Conservation (phyloP, 139 green algal genomes). For the Volvox reticuliferus region DNA sequence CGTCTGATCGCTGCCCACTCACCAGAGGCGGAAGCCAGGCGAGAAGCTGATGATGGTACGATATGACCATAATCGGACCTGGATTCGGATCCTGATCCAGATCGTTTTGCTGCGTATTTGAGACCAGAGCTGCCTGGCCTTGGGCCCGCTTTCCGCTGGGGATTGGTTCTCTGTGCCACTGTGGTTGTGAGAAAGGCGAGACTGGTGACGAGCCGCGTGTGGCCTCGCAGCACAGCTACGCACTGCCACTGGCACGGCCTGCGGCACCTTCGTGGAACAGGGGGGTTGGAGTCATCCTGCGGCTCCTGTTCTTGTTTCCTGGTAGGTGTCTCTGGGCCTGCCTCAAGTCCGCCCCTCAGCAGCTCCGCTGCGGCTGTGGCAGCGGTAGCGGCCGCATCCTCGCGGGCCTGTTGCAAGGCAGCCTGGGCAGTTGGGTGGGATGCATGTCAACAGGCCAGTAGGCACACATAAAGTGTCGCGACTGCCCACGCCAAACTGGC, state of each 20-base stretch:
- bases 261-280: neutral
- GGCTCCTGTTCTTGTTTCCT: neutral
- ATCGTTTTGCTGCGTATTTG: neutral
- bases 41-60: neutral
- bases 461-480: no score
- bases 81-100: neutral
- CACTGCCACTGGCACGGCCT: slow-evolving; percentile 24
- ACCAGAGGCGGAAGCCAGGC: neutral
- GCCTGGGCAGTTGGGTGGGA: neutral
- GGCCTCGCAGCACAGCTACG: slow-evolving; percentile 1
- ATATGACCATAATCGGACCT: neutral
- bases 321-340: neutral
- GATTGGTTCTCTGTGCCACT: no score
- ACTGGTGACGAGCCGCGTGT: slow-evolving; percentile 19
- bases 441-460: no score
- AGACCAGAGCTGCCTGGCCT: neutral
- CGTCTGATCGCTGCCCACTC: neutral
- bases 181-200: neutral
- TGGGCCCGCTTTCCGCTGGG: no score
- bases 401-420: neutral
- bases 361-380: neutral
- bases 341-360: neutral
- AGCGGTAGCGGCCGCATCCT: neutral
- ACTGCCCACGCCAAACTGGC: no score
- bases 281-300: neutral